Conservation (phyloP, 352 stramenopile species). For the Globisporangium sylvaticum region DNA sequence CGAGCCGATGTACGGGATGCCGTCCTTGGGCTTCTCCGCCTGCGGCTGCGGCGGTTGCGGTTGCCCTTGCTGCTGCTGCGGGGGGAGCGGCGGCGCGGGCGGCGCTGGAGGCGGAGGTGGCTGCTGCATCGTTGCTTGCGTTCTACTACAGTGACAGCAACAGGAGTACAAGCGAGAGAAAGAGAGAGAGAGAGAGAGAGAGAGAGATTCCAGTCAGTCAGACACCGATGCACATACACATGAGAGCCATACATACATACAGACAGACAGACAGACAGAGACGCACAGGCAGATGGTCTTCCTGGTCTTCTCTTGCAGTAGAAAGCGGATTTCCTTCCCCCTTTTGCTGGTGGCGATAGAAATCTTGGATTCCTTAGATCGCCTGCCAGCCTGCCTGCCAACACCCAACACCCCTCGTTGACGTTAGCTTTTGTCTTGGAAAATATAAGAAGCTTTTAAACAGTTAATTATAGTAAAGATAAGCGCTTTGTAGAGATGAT, state of each 20-base stretch:
- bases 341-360: not conserved
- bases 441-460: not conserved
- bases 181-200: not conserved
- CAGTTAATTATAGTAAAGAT: not conserved
- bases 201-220: not conserved
- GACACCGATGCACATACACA: not conserved
- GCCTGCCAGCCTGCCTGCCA: too few relatives aligned
- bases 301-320: not conserved
- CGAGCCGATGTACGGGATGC: constrained; percentile 80
- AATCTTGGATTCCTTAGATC: not conserved
- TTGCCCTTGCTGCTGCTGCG: not conserved
- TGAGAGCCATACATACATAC: not conserved
- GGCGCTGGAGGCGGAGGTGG: constrained; percentile 17
- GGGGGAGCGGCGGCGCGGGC: constrained; percentile 9
- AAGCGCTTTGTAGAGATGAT: not conserved
- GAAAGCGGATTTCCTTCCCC: not conserved
- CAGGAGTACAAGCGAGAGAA: not conserved
- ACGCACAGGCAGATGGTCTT: not conserved
- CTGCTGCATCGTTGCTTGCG: not conserved
- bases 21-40: constrained; percentile 28
- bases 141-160: not conserved
- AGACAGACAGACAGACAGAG: not conserved
- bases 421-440: not conserved
- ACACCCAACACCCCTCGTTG: not conserved
- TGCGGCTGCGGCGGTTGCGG: constrained; percentile 5